Evolutionary conservation across 495 filamentous ascomycete genomes (phyloP).

Genomic region (Friedmanniomyces endolithicus): DNA sequence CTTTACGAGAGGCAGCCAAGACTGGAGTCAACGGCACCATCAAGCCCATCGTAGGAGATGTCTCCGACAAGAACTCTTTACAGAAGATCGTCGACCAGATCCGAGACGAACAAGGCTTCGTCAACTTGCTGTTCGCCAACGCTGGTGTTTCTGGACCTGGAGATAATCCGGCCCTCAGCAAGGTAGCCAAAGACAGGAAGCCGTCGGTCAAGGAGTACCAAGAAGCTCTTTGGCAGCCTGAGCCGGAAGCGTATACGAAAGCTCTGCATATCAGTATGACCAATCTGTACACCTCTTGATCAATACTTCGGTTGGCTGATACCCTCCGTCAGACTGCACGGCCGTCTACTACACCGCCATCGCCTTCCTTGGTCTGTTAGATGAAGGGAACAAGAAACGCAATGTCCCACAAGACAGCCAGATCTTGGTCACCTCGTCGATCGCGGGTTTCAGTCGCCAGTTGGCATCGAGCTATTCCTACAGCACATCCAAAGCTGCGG

Average conservation of each 20-base stretch:
- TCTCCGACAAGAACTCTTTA: constrained; percentile 32
- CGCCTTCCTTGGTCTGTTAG: constrained; percentile 36
- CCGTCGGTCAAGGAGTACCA: constrained; percentile 19
- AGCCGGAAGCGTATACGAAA: constrained; percentile 20
- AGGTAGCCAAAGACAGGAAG: not conserved
- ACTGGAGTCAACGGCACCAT: constrained; percentile 26
- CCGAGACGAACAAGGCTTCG: constrained; percentile 30
- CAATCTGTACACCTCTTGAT: too few species aligned
- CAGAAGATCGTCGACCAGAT: constrained; percentile 26
- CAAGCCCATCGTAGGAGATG: constrained; percentile 33
- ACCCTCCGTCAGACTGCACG: too few species aligned
- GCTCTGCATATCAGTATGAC: constrained; percentile 29
- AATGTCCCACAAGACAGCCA: constrained; percentile 25
- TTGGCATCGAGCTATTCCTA: constrained; percentile 27
- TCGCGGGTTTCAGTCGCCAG: constrained; percentile 25
- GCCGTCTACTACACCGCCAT: constrained; percentile 33
- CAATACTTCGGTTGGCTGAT: too few species aligned
- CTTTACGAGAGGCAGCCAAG: constrained; percentile 12
- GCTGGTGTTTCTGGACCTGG: constrained; percentile 18
- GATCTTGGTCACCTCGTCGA: constrained; percentile 27
- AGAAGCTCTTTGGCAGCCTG: constrained; percentile 4
- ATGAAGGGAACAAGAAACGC: constrained; percentile 30
- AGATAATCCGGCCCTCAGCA: not conserved
- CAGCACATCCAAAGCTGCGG: constrained; percentile 24
- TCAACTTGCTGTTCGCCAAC: constrained; percentile 26